Base-by-base conservation (phyloP, 768 basidiomycete genomes). In the Hirschioporus abietinus region DNA sequence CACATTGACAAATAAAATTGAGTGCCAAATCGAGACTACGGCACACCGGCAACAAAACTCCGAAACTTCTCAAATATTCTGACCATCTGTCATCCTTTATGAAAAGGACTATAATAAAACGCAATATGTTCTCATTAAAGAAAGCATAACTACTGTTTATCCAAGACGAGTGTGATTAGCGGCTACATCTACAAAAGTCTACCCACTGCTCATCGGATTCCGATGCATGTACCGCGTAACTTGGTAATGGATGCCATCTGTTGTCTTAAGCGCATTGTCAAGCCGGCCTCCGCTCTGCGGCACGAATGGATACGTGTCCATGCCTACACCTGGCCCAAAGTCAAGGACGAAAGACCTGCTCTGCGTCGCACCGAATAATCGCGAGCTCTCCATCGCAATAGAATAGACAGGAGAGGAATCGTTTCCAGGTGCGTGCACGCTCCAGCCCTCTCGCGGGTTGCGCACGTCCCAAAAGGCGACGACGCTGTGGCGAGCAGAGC, bases 381-480 rank as follows among this genome's bases (percentile, higher is more conserved):
- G 86, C 18, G 90, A 89, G 68, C 90, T 88, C 74, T 95, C 93
- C 24, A 93, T 77, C 35, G 88, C 74, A 62, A 94, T 74, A 7
- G 84, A 82, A 74, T 93, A 95, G 1, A 94, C 90, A 0, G 93
- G 92, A 0, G 90, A 92, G 0, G 82, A 77, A 71, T 93, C 91
- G 71, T 91, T 91, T 5, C 88, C 88, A 0, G 93, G 92, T 1
- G 88, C 88, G 73, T 93, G 86, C 7, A 92, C 86, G 70, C 89
- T 91, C 88, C 90, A 92, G 2, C 93, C 92, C 8, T 68, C 69
- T 27, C 63, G 71, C 0, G 89, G 83, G 23, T 78, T 80, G 9
- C 92, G 86, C 34, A 92, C 81, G 73, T 95, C 93, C 90, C 91
- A 95, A 69, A 94, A 87, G 1, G 90, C 86, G 65, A 95, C 85